Percentiles rank a stretch among this genome's conserved stretches.
Conservation (phyloP, 2,329 filamentous ascomycete species). For the Ceratocystis destructans region DNA sequence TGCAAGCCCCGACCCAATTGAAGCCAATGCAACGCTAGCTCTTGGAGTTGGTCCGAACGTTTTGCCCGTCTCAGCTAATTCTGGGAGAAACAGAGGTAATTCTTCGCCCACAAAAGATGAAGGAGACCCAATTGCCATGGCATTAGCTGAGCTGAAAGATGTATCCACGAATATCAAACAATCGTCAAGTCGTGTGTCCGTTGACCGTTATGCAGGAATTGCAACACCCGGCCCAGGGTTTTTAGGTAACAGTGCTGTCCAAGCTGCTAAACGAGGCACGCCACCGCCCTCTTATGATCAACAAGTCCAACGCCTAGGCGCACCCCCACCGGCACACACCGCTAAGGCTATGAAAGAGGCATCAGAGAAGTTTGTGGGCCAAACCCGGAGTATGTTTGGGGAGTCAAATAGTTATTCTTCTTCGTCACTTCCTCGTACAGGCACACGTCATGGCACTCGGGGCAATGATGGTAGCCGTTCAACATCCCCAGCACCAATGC, state of each 20-base stretch:
- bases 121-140: slow-evolving; percentile 77
- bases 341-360: slow-evolving; percentile 92
- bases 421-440: slow-evolving; percentile 25
- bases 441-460: slow-evolving; percentile 45
- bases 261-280: slow-evolving; percentile 52
- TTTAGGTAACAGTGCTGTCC: slow-evolving; percentile 29
- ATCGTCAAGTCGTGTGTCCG: slow-evolving; percentile 71
- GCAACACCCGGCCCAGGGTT: slow-evolving; percentile 57
- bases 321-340: slow-evolving; percentile 83
- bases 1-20: slow-evolving; percentile 69
- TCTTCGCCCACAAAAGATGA: slow-evolving; percentile 34
- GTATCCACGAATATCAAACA: slow-evolving; percentile 58
- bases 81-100: slow-evolving; percentile 5
- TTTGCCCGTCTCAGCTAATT: slow-evolving; percentile 64
- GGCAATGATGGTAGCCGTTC: slow-evolving; percentile 45
- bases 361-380: slow-evolving; percentile 72
- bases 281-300: slow-evolving; percentile 80
- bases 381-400: slow-evolving; percentile 68
- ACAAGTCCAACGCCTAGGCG: slow-evolving; percentile 64
- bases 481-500: slow-evolving; percentile 52
- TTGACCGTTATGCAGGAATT: slow-evolving; percentile 89
- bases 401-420: slow-evolving; percentile 21
- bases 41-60: slow-evolving; percentile 93
- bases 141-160: slow-evolving; percentile 82
- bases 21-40: slow-evolving; percentile 82